These are phyloP conservation scores for Starmera caribaea DNA, from an alignment of 805 yeast genomes.

Conservation along the genomic window DNA sequence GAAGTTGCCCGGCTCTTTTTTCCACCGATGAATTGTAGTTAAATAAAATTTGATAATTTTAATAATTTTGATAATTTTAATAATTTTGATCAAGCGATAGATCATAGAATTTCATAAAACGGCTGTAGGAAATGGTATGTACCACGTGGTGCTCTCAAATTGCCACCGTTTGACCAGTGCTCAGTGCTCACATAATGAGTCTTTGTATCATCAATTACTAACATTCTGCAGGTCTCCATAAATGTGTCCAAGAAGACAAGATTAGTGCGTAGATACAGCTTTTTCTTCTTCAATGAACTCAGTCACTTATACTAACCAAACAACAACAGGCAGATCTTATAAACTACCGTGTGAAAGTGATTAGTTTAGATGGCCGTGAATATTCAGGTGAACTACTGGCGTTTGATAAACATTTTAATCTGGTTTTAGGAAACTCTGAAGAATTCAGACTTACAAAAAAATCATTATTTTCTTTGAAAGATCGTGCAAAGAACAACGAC, in stretches of 20 bases:
- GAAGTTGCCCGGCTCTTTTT: background rate
- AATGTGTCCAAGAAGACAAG: constrained; percentile 32
- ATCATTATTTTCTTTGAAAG: constrained; percentile 28
- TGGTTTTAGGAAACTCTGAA: constrained; percentile 76
- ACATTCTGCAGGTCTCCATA: constrained; percentile 10
- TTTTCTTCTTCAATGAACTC: background rate
- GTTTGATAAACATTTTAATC: constrained; percentile 82
- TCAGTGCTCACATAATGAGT: background rate
- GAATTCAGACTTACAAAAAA: constrained; percentile 72
- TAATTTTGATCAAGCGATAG: background rate
- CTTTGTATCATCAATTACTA: constrained; percentile 1
- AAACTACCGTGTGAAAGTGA: constrained; percentile 62
- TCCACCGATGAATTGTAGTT: no score
- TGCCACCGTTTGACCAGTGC: no score
- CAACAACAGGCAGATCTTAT: constrained; percentile 56
- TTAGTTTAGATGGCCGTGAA: constrained; percentile 68
- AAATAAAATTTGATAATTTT: no score
- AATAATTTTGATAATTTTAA: background rate
- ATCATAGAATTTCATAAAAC: background rate
- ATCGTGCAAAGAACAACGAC: constrained; percentile 25
- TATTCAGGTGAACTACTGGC: constrained; percentile 77
- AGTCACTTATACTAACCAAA: constrained; percentile 18
- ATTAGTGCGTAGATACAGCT: constrained; percentile 22
- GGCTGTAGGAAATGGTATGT: constrained; percentile 3
- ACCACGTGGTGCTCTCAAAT: no score